Evolutionary conservation across 371 early-diverging fungal genomes (phyloP), one percentile per base, ranked within the genome.

Genomic region (Saksenaea oblongispora): DNA sequence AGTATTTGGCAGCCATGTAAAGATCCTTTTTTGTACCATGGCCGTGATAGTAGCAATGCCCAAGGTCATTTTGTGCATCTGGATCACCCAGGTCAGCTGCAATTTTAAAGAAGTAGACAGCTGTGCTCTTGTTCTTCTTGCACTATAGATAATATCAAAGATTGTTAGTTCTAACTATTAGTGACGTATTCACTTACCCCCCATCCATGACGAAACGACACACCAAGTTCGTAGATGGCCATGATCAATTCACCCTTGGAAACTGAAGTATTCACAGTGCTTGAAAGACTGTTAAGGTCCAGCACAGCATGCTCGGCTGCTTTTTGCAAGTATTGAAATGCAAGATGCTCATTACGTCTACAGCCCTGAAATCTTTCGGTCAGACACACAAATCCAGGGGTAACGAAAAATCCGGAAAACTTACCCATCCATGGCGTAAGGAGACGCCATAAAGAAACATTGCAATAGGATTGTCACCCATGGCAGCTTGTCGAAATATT

Each of bases 161-260:
- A 58, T 17, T 2, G n/a, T 14, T 11, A 11, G n/a, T 39, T 11
- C 39, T 4, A 13, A 36, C n/a, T 34, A 56, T 2, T 3, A 34
- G 11, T 10, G 15, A 34, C 28, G 15, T 18, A 56, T 2, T n/a
- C 17, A 57, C 64, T 80, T 5, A 88, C 93, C 35, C 95, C 96
- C 96, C 96, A 96, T 22, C 96, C 96, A 61, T 95, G 93, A 28
- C 89, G 84, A 74, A 91, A 96, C 62, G 71, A 70, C 5, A 91
- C 82, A 7, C 91, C 93, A 8, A 96, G 80, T 67, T 95, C 96
- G 69, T 90, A 93, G 58, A 95, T 89, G 2, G 95, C 94, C 69
- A 94, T 82, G 4, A 88, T 87, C 56, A 92, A 56, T 54, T 79
- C 81, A 51, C 75, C 70, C 58, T 75, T 75, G 18, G 68, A 67